phyloP scores from a whole-genome alignment of 2,329 filamentous ascomycete species.

The Fusarium piperis region DNA sequence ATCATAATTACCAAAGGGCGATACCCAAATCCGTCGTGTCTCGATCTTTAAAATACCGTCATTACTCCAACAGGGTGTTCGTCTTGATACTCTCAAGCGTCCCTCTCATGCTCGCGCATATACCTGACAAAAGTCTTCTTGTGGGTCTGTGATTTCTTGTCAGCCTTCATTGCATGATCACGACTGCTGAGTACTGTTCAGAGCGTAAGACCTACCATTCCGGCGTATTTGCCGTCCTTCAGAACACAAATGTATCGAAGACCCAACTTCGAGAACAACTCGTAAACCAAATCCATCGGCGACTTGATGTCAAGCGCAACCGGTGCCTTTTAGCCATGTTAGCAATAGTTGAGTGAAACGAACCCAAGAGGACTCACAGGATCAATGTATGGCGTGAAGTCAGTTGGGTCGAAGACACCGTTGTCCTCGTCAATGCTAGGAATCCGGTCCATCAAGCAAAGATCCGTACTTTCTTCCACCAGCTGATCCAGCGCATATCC shows the following conservation, averaged over 20 bases:
- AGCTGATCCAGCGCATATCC: slow-evolving; percentile 92
- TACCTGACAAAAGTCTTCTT: slow-evolving; percentile 98
- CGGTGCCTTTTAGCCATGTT: slow-evolving; percentile 68
- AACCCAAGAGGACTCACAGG: slow-evolving; percentile 63
- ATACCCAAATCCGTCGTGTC: neutral
- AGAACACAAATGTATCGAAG: slow-evolving; percentile 92
- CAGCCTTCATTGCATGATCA: slow-evolving; percentile 4
- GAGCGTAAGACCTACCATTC: slow-evolving; percentile 73
- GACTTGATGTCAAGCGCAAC: slow-evolving; percentile 88
- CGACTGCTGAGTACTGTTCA: neutral
- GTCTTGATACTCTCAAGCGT: slow-evolving; percentile 31
- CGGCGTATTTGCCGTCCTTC: slow-evolving; percentile 84
- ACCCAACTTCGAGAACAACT: slow-evolving; percentile 94
- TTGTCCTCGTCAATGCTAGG: slow-evolving; percentile 71
- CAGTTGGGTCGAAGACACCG: slow-evolving; percentile 73
- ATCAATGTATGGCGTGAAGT: slow-evolving; percentile 93
- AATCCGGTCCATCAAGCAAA: slow-evolving; percentile 85
- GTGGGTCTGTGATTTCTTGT: slow-evolving; percentile 69
- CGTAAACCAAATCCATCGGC: slow-evolving; percentile 94
- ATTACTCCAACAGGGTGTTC: neutral
- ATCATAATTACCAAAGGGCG: neutral
- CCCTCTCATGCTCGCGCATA: slow-evolving; percentile 81
- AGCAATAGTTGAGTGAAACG: slow-evolving; percentile 1
- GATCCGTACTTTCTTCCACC: slow-evolving; percentile 73
- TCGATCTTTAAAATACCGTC: neutral